Evolutionary conservation across 768 basidiomycete genomes (phyloP).

Genomic region (Crucibulum laeve): DNA sequence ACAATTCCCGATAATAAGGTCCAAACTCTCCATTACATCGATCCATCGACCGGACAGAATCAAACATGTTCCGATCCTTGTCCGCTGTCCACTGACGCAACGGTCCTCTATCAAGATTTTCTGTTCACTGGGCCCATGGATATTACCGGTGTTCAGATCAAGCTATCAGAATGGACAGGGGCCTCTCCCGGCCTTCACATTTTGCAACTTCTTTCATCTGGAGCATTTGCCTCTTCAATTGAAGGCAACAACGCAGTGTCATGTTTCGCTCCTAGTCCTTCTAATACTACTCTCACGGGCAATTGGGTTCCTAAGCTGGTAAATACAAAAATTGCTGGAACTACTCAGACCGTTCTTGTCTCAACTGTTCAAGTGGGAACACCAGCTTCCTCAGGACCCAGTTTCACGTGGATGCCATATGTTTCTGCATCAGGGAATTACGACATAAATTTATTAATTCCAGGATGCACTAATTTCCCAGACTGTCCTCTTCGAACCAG

Average conservation of each 20-base stretch:
- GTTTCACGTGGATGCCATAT: constrained; percentile 87
- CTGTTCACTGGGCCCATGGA: constrained; percentile 58
- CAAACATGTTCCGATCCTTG: constrained; percentile 75
- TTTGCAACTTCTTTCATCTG: constrained; percentile 88
- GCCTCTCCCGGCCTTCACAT: constrained; percentile 79
- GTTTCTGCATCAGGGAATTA: constrained; percentile 89
- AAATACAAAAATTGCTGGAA: constrained; percentile 75
- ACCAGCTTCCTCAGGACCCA: constrained; percentile 56
- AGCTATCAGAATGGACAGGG: constrained; percentile 73
- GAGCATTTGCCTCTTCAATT: constrained; percentile 82
- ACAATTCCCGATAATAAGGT: constrained; percentile 88
- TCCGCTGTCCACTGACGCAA: constrained; percentile 73
- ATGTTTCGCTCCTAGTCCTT: constrained; percentile 76
- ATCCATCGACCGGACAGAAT: constrained; percentile 72
- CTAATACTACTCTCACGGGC: constrained; percentile 64
- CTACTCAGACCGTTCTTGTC: constrained; percentile 69
- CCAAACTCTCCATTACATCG: constrained; percentile 70
- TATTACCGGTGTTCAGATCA: constrained; percentile 90
- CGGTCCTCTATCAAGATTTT: constrained; percentile 90
- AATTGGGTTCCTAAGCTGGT: constrained; percentile 62
- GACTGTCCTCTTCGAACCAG: constrained; percentile 80
- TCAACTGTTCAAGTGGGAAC: constrained; percentile 66
- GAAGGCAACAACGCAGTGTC: constrained; percentile 54
- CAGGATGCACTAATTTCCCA: constrained; percentile 78
- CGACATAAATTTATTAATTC: constrained; percentile 77